These are phyloP conservation scores for Hibiscus tridactylites DNA, from an alignment of 345 rosid species.

Conservation along the genomic window DNA sequence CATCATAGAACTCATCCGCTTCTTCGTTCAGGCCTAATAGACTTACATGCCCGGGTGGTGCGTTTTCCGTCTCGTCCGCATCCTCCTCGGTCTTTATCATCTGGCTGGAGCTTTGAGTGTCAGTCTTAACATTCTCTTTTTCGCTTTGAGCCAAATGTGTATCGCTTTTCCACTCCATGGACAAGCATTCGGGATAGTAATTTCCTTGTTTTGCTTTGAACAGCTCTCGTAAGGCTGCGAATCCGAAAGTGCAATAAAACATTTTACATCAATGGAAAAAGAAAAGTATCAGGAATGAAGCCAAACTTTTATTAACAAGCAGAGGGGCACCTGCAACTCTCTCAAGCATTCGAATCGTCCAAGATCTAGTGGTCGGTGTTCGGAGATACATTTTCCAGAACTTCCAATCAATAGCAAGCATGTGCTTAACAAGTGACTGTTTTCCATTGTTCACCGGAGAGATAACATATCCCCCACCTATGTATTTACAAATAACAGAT, in stretches of 20 bases:
- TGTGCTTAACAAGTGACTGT: conserved; percentile 77
- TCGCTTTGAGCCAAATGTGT: conserved; percentile 22
- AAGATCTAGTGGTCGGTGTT: conserved; percentile 53
- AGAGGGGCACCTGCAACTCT: conserved; percentile 55
- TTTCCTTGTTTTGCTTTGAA: conserved; percentile 54
- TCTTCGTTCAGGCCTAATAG: conserved; percentile 52
- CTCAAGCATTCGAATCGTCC: conserved; percentile 75
- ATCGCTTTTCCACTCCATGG: conserved; percentile 28
- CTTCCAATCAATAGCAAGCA: conserved; percentile 93
- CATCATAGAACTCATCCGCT: conserved; percentile 9
- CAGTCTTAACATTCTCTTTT: conserved; percentile 20
- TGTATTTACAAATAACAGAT: conserved; percentile 4
- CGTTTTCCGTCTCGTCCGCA: conserved; percentile 36
- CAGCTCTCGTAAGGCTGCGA: conserved; percentile 68
- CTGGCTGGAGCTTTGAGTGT: conserved; percentile 13
- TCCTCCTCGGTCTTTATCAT: conserved; percentile 13
- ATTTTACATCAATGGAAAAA: background rate
- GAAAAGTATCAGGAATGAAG: background rate
- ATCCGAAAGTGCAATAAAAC: background rate
- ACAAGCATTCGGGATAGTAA: conserved; percentile 29
- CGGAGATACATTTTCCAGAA: conserved; percentile 61
- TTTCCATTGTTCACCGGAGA: conserved; percentile 65
- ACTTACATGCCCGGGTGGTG: conserved; percentile 32
- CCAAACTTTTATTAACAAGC: background rate
- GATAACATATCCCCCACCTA: conserved; percentile 93